Percentiles rank a stretch among this genome's conserved stretches.
These are phyloP conservation scores for Eucalyptus globulus DNA, from an alignment of 345 rosid species.

Conservation along the genomic window DNA sequence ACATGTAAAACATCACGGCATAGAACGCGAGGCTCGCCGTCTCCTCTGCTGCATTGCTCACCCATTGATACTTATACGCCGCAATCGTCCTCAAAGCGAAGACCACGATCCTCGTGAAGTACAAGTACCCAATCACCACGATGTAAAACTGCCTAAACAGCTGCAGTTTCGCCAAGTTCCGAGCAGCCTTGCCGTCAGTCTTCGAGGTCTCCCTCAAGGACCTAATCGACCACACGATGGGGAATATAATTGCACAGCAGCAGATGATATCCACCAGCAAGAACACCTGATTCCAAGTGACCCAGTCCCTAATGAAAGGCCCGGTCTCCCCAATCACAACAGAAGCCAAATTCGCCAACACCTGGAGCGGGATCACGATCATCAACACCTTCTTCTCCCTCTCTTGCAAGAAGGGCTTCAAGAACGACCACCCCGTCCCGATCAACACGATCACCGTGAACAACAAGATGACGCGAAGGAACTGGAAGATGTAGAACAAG, in stretches of 20 bases:
- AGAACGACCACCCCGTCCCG: conserved; percentile 95
- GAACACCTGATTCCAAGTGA: conserved; percentile 88
- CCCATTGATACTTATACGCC: conserved; percentile 88
- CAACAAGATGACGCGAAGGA: conserved; percentile 63
- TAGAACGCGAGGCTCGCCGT: conserved; percentile 65
- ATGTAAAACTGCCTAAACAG: conserved; percentile 86
- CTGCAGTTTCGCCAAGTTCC: conserved; percentile 68
- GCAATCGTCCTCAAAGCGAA: conserved; percentile 81
- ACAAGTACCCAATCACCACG: conserved; percentile 76
- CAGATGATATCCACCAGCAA: conserved; percentile 79
- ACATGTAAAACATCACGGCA: conserved; percentile 67
- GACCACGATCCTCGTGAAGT: conserved; percentile 85
- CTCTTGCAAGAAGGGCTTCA: conserved; percentile 87
- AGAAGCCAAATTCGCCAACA: conserved; percentile 76
- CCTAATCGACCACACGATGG: conserved; percentile 88
- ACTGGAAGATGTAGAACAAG: conserved; percentile 79
- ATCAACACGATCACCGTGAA: conserved; percentile 88
- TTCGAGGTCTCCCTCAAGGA: conserved; percentile 73
- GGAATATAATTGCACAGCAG: conserved; percentile 91
- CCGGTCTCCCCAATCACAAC: conserved; percentile 90
- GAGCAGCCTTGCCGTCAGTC: conserved; percentile 87
- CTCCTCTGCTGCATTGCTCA: conserved; percentile 82
- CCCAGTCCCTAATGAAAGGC: conserved; percentile 86
- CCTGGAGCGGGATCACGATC: conserved; percentile 92
- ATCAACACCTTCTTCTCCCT: conserved; percentile 91